phyloP scores from a whole-genome alignment of 179 eudicot species.

The Gypsophila paniculata region DNA sequence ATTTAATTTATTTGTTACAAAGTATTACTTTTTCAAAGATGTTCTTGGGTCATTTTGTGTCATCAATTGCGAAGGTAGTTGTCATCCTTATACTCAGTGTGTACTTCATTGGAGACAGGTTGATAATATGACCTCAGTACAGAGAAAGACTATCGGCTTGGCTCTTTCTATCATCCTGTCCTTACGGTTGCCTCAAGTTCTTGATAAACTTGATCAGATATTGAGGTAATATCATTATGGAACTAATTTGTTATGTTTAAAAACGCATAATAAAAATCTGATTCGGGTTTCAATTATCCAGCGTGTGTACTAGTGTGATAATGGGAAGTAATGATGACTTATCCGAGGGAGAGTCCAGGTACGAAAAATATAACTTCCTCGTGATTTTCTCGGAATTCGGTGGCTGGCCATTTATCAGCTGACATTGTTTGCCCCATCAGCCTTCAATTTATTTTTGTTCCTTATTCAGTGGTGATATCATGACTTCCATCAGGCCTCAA shows the following conservation, averaged over 20 bases:
- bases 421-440: constrained; percentile 17
- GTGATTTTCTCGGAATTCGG: constrained; percentile 13
- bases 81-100: constrained; percentile 9
- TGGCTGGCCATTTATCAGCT: constrained; percentile 4
- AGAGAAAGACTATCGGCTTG: constrained; percentile 70
- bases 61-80: neutral
- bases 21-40: neutral
- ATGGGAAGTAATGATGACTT: constrained; percentile 76
- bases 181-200: constrained; percentile 83
- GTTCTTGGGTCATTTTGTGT: neutral
- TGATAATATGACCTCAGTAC: constrained; percentile 70
- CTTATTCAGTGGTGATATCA: constrained; percentile 55
- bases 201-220: constrained; percentile 87
- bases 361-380: constrained; percentile 12
- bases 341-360: constrained; percentile 94
- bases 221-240: constrained; percentile 46
- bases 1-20: too few relatives aligned
- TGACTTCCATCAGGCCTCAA: constrained; percentile 61
- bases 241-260: constrained; percentile 11
- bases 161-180: constrained; percentile 88
- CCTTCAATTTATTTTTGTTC: constrained; percentile 11
- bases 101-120: constrained; percentile 43
- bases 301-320: constrained; percentile 88
- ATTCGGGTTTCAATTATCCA: constrained; percentile 28
- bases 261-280: constrained; percentile 1